A percentile compares a stretch with the other conserved stretches of the same genome.
phyloP scores from a whole-genome alignment of 345 rosid species.

The Stellera chamaejasme region DNA sequence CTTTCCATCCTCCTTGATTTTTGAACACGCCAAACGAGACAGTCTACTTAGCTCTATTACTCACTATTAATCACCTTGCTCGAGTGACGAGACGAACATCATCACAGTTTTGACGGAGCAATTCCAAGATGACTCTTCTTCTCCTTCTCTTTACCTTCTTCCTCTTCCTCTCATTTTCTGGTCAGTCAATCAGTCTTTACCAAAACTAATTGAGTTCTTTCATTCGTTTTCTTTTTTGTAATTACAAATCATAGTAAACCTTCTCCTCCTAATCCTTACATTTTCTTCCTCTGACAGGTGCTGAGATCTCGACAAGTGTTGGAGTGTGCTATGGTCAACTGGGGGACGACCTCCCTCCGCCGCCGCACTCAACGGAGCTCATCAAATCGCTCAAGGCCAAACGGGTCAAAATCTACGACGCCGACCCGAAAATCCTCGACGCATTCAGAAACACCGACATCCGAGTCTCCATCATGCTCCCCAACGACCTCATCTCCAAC shows the following conservation, averaged over 20 bases:
- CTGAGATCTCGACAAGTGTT: conserved; percentile 36
- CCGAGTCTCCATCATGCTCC: conserved; percentile 66
- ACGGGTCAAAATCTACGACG: conserved; percentile 77
- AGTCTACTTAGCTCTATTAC: no score
- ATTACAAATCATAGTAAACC: no score
- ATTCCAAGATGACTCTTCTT: conserved; percentile 18
- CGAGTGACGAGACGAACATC: not conserved
- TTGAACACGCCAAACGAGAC: not conserved
- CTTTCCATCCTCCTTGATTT: not conserved
- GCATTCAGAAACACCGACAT: conserved; percentile 49
- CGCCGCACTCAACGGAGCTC: conserved; percentile 36
- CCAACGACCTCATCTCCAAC: conserved; percentile 52
- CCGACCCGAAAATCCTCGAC: conserved; percentile 60
- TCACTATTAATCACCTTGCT: not conserved
- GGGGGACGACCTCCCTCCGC: conserved; percentile 64
- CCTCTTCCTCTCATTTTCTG: conserved; percentile 27
- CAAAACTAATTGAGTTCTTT: no score
- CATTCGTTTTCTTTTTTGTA: no score
- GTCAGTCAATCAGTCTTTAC: conserved; percentile 8
- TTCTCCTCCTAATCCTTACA: no score
- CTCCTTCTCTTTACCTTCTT: conserved; percentile 18
- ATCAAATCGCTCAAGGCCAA: conserved; percentile 47
- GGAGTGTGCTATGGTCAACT: conserved; percentile 76
- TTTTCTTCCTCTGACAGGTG: conserved; percentile 22
- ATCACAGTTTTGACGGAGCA: not conserved